Base-by-base conservation (phyloP, 257 asterid species). In the Fraxinus anomala region DNA sequence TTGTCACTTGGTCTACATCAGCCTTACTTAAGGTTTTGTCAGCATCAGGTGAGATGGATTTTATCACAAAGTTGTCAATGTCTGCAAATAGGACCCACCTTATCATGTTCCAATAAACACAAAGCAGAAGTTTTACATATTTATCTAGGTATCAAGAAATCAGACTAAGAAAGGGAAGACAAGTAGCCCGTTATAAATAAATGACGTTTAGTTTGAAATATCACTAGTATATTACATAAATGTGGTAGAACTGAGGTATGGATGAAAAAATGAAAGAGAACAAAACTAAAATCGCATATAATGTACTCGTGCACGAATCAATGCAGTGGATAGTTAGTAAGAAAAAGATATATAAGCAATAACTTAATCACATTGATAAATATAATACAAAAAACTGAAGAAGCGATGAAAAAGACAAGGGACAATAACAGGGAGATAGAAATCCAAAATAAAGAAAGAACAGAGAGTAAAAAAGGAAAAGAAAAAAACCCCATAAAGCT, bases 1-100 rank as follows among this genome's bases (percentile, higher is more conserved):
- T 91, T 42, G 73, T 80, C 78, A 54, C 78, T 69, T 88, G 89
- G 70, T 90, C 83, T 3, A 73, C 87, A 30, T 84, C 90, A 12
- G 76, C 82, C 86, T 90, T 86, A 74, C 71, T 87, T 51, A 73
- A 68, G 73, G 75, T 82, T 3, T 80, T 70, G 73, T 83, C 86
- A 5, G 76, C 85, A 66, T 79, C 88, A 42, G 80, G 85, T 13
- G 89, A 77, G 61, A 65, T 28, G 63, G 89, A 74, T 79, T 85
- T 82, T 79, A 34, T 75, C 34, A 79, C 87, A 44, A 85, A 56
- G 63, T 77, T 83, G 70, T 86, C 91, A 80, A 68, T 77, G 70
- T 87, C 96, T 90, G 89, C 83, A 77, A 63, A 47, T 12, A 51
- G 36, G 14, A 68, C 76, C 65, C 40, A 61, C 74, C 70, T 21